Percentiles rank a stretch among this genome's conserved stretches.
Evolutionary conservation across 2,329 filamentous ascomycete genomes (phyloP).

Genomic region (Zymoseptoria passerinii): DNA sequence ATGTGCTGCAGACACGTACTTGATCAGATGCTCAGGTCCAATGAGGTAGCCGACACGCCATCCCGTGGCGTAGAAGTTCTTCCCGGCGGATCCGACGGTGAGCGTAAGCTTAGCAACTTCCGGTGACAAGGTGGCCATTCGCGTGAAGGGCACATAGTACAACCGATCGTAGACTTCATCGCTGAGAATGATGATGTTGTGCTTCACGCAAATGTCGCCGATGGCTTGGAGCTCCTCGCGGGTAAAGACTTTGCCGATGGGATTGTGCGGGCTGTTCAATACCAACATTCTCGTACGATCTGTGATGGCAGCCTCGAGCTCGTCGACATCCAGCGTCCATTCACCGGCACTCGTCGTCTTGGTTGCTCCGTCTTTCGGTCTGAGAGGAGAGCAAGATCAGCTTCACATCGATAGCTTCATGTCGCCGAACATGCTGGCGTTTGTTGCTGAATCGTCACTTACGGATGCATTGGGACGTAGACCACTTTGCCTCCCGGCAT

Average conservation of each 20-base stretch:
- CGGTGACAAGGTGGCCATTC: slow-evolving; percentile 81
- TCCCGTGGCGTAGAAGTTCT: slow-evolving; percentile 96
- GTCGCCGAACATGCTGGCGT: not conserved
- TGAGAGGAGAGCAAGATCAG: not conserved
- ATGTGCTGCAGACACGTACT: slow-evolving; percentile 85
- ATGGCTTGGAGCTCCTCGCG: slow-evolving; percentile 74
- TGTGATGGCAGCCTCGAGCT: slow-evolving; percentile 74
- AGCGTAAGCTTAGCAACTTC: slow-evolving; percentile 82
- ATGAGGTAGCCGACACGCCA: slow-evolving; percentile 97
- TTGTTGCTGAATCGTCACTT: not conserved
- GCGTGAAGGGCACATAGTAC: slow-evolving; percentile 90
- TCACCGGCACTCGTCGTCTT: slow-evolving; percentile 77
- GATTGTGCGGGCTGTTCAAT: slow-evolving; percentile 82
- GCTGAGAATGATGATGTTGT: slow-evolving; percentile 73
- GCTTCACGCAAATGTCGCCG: slow-evolving; percentile 79
- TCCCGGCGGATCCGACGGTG: slow-evolving; percentile 91
- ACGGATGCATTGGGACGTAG: slow-evolving; percentile 86
- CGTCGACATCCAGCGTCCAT: slow-evolving; percentile 78
- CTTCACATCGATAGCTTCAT: not conserved
- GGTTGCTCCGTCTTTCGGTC: slow-evolving; percentile 64
- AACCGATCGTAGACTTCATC: slow-evolving; percentile 78
- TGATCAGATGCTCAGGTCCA: slow-evolving; percentile 77
- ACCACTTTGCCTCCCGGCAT: slow-evolving; percentile 94
- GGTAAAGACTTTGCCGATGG: slow-evolving; percentile 91
- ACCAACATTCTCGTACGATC: slow-evolving; percentile 94